phyloP scores from a whole-genome alignment of 768 basidiomycete species.

The Lanmaoa pseudosensibilis region DNA sequence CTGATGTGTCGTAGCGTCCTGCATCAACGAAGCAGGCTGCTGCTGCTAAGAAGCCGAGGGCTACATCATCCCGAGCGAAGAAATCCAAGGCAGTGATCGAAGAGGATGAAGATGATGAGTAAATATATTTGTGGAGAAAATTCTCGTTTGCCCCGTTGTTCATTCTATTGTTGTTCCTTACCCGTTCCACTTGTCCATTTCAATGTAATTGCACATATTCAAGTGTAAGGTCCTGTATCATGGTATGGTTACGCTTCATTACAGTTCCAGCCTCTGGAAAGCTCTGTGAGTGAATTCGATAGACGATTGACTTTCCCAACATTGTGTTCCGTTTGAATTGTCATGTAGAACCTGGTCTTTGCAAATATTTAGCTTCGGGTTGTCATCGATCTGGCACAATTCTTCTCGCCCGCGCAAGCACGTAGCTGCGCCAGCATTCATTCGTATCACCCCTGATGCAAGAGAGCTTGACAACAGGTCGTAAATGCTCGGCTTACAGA shows the following conservation, averaged over 20 bases:
- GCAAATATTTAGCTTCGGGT: too few relatives aligned
- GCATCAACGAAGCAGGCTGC: conserved; percentile 46
- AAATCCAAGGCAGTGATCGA: conserved; percentile 49
- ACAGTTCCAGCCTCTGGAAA: neutral
- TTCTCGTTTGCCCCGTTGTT: conserved; percentile 5
- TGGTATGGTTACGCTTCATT: conserved; percentile 4
- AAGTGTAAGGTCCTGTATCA: conserved; percentile 5
- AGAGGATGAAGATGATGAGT: conserved; percentile 40
- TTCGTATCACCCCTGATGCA: neutral
- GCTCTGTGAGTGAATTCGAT: neutral
- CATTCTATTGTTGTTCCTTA: neutral
- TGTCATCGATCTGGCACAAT: neutral
- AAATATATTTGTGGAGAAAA: conserved; percentile 1
- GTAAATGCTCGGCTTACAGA: neutral
- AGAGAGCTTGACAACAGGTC: too few relatives aligned
- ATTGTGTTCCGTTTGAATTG: neutral
- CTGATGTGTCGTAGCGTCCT: conserved; percentile 37
- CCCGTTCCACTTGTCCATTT: neutral
- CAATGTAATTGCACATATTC: conserved; percentile 11
- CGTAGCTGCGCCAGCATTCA: neutral
- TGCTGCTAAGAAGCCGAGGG: conserved; percentile 39
- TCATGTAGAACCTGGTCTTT: neutral
- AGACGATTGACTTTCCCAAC: neutral
- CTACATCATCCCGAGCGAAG: conserved; percentile 31
- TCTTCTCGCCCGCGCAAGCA: neutral